Evolutionary conservation across 495 filamentous ascomycete genomes (phyloP).

Genomic region (Cenococcum geophilum): DNA sequence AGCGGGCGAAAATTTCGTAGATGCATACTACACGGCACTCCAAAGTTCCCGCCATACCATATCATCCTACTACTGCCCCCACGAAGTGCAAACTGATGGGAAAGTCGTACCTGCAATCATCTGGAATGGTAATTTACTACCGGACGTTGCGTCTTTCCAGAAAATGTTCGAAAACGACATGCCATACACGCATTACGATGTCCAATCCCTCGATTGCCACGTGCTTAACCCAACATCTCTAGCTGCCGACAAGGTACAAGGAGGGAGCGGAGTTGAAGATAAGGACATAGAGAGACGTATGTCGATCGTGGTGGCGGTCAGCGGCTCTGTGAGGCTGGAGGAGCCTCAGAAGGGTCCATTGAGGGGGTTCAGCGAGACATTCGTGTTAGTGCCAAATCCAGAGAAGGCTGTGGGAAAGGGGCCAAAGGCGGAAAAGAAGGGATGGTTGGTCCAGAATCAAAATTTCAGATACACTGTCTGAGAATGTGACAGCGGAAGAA

Average conservation of each 20-base stretch:
- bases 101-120: conserved; percentile 49
- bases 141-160: conserved; percentile 48
- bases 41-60: conserved; percentile 49
- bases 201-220: conserved; percentile 65
- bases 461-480: conserved; percentile 50
- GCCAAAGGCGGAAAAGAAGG: conserved; percentile 40
- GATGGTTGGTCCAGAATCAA: conserved; percentile 67
- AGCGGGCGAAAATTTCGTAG: conserved; percentile 34
- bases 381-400: conserved; percentile 71
- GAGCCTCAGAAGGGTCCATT: conserved; percentile 49
- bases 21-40: conserved; percentile 44
- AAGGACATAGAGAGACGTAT: conserved; percentile 47
- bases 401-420: conserved; percentile 45
- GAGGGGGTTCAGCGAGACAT: conserved; percentile 65
- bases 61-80: conserved; percentile 51
- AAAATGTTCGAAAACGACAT: conserved; percentile 57
- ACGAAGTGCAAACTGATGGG: conserved; percentile 39
- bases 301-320: conserved; percentile 62
- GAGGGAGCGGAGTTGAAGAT: conserved; percentile 27
- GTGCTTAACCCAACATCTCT: conserved; percentile 58
- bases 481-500: not conserved
- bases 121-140: conserved; percentile 60
- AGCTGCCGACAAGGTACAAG: conserved; percentile 38
- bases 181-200: conserved; percentile 54
- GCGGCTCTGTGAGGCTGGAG: conserved; percentile 59